Evolutionary conservation across 208 protist genomes (phyloP).

Genomic region (Porcisia deanei): DNA sequence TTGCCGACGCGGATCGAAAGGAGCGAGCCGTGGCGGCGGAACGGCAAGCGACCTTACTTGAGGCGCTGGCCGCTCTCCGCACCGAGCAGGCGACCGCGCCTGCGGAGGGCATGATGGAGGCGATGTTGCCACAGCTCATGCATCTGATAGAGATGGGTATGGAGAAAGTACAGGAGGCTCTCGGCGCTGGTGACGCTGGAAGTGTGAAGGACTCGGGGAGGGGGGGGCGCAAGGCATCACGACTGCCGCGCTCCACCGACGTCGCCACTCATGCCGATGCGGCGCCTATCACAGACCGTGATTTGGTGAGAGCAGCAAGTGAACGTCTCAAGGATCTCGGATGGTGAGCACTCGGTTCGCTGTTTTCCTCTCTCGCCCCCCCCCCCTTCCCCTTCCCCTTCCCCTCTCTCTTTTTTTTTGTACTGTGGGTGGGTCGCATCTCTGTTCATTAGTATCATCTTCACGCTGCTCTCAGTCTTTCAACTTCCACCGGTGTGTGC

Average conservation of each 20-base stretch:
- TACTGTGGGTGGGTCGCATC: neutral
- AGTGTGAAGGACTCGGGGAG: neutral
- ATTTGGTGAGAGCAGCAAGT: constrained; percentile 29
- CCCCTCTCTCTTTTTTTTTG: neutral
- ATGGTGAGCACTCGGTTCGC: constrained; percentile 21
- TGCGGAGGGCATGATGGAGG: constrained; percentile 35
- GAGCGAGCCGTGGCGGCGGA: constrained; percentile 26
- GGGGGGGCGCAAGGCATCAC: neutral
- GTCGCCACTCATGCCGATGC: neutral
- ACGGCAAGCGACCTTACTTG: constrained; percentile 24
- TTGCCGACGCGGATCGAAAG: constrained; percentile 32
- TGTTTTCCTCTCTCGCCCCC: too few species aligned
- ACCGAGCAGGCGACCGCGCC: constrained; percentile 6
- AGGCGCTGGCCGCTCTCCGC: constrained; percentile 16
- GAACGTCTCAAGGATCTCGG: constrained; percentile 36
- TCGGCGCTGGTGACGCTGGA: constrained; percentile 14
- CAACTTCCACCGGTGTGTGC: neutral
- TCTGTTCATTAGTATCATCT: neutral
- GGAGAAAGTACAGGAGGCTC: constrained; percentile 39
- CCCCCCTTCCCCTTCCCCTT: neutral
- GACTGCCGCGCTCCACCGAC: neutral
- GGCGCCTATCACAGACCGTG: constrained; percentile 14
- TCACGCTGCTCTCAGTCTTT: neutral
- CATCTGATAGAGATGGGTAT: constrained; percentile 67
- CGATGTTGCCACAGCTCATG: constrained; percentile 38